Base-by-base conservation (phyloP, 164 flowering plant species). In the Nymphaea thermarum region DNA sequence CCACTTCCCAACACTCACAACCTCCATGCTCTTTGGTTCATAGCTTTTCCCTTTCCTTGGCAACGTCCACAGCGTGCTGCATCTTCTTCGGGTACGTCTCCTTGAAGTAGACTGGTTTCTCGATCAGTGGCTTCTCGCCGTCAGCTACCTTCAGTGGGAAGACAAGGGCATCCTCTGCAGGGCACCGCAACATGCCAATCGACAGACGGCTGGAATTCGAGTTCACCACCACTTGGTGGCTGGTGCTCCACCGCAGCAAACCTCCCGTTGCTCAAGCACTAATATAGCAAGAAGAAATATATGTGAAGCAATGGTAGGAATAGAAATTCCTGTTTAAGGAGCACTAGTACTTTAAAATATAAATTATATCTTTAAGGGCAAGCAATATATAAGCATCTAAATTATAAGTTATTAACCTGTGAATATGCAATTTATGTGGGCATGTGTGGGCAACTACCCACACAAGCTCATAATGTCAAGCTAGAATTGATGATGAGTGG, bases 81-180 rank as follows among this genome's bases (percentile, higher is more conserved):
- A 67, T 67, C 69, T 67, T 67, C 62, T 18, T 67, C 18, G 6
- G 5, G 44, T 67, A 67, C 69, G 53, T 57, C 18, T 67, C 62
- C 4, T 41, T 44, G 43, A 41, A 67, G 5, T 62, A 25, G 8
- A 67, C 53, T 61, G 69, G 69, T 43, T 55, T 62, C 6, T 55
- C 69, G 36, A 67, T 61, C 11, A 67, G 3, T 3, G 69, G 18
- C 44, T 67, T 67, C 62, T 67, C 69, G 5, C 62, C 69, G 18
- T 67, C 63, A 16, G 12, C 42, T 43, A 67, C 8, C 69, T 67
- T 67, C 25, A 67, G 43, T 5, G 69, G 69, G 62, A 55, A 67
- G 43, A 67, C 69, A 5, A 55, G 7, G 14, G 69, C 69, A 4
- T 67, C 69, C 14, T 57, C 62, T n/a, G 69, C 69, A 0, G 69